These are phyloP conservation scores for Boletellus sp. DNA, from an alignment of 768 basidiomycete species.

Conservation along the genomic window DNA sequence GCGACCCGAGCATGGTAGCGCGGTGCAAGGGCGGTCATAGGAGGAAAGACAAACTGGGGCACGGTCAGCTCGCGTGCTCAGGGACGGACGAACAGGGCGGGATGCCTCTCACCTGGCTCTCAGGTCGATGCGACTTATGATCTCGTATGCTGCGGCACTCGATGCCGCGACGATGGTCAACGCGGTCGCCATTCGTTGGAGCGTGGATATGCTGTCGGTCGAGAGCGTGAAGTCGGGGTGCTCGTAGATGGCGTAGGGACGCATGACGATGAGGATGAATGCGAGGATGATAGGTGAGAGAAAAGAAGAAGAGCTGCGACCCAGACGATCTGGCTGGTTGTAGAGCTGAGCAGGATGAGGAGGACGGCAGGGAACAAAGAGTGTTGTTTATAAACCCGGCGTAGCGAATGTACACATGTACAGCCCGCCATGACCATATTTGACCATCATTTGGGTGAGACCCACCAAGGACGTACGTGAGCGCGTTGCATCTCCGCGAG, in stretches of 20 bases:
- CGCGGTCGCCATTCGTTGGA: conserved; percentile 25
- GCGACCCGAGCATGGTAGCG: not conserved
- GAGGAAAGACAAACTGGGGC: conserved; percentile 10
- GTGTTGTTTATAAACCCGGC: no score
- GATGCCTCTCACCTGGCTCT: conserved; percentile 23
- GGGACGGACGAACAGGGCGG: not conserved
- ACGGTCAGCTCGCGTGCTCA: not conserved
- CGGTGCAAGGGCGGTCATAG: conserved; percentile 6
- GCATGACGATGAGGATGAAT: conserved; percentile 17
- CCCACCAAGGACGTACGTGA: no score
- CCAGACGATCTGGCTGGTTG: no score
- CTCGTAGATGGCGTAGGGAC: conserved; percentile 32
- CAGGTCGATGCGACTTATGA: conserved; percentile 16
- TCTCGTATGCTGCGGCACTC: conserved; percentile 29
- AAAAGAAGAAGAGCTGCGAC: no score
- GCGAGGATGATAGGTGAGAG: not conserved
- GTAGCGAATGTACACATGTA: no score
- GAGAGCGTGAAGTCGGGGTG: conserved; percentile 33
- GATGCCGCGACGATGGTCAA: conserved; percentile 32
- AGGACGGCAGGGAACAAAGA: no score
- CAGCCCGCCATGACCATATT: no score
- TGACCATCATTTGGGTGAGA: no score
- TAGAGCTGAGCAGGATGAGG: no score
- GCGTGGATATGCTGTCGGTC: conserved; percentile 17
- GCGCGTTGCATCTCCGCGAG: no score